These are phyloP conservation scores for Phytophthora hibernalis DNA, from an alignment of 352 stramenopile genomes.

Conservation along the genomic window DNA sequence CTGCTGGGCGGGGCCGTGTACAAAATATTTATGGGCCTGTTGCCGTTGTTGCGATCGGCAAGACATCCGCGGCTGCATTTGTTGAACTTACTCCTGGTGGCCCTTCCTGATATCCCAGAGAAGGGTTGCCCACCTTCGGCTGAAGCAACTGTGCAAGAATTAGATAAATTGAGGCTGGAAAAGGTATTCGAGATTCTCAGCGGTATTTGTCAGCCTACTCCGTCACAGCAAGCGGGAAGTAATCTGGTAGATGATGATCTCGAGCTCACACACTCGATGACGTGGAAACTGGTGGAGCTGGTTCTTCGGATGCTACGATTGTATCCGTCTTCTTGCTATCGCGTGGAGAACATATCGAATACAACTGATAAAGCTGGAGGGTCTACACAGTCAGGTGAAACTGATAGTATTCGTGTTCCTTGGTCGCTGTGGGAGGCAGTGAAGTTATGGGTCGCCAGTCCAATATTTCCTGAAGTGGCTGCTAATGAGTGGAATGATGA, in stretches of 20 bases:
- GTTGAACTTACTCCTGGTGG: conserved; percentile 57
- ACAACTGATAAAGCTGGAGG: neutral
- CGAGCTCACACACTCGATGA: conserved; percentile 28
- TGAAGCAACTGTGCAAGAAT: conserved; percentile 10
- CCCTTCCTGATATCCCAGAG: conserved; percentile 43
- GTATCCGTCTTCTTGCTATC: conserved; percentile 43
- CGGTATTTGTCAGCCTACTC: conserved; percentile 40
- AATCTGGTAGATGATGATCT: conserved; percentile 28
- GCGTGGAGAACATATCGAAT: conserved; percentile 11
- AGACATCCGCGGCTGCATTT: conserved; percentile 64
- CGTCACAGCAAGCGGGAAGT: conserved; percentile 7
- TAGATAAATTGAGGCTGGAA: conserved; percentile 56
- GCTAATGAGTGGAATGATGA: conserved; percentile 45
- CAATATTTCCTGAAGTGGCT: conserved; percentile 31
- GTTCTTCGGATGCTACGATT: conserved; percentile 45
- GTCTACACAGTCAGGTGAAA: neutral
- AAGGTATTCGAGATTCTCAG: conserved; percentile 47
- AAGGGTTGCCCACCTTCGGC: conserved; percentile 1
- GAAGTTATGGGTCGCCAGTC: conserved; percentile 39
- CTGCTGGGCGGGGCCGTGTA: conserved; percentile 50
- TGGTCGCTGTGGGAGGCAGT: conserved; percentile 47
- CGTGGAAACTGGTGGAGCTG: conserved; percentile 55
- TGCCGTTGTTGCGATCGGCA: conserved; percentile 57
- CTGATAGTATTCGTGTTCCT: conserved; percentile 39
- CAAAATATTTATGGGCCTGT: conserved; percentile 50